A percentile compares a stretch with the other conserved stretches of the same genome.
phyloP scores from a whole-genome alignment of 2,329 filamentous ascomycete genomes.

The Fusarium beomiforme region DNA sequence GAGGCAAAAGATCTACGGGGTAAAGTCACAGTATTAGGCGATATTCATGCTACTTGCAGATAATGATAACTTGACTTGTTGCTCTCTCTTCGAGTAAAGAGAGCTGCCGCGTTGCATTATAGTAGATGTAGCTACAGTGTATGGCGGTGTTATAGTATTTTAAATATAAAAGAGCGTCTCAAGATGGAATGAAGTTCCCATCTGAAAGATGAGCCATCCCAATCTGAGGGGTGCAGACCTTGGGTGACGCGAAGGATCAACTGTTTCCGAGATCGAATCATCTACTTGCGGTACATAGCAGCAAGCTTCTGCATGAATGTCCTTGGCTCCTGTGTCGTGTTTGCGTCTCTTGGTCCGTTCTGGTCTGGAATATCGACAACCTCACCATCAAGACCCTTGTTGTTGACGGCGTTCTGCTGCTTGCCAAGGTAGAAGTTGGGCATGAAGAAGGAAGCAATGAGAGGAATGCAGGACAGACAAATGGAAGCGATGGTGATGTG shows the following conservation, averaged over 20 bases:
- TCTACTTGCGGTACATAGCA: slow-evolving; percentile 19
- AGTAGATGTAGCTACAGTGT: not conserved
- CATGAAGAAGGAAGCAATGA: slow-evolving; percentile 53
- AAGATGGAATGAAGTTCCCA: accelerated
- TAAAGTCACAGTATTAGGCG: not conserved
- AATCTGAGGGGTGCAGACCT: no score
- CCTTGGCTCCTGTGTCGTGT: not conserved
- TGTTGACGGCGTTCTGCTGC: slow-evolving; percentile 49
- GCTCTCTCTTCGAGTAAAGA: not conserved
- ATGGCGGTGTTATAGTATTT: not conserved
- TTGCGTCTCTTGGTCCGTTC: not conserved
- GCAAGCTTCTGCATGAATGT: slow-evolving; percentile 17
- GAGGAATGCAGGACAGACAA: slow-evolving; percentile 44
- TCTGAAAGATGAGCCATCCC: accelerated
- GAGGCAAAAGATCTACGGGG: not conserved
- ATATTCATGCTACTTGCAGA: not conserved
- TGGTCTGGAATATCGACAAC: slow-evolving; percentile 36
- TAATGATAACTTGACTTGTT: not conserved
- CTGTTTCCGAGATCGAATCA: accelerated
- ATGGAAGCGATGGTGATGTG: slow-evolving; percentile 49
- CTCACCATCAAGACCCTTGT: slow-evolving; percentile 47
- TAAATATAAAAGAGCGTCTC: not conserved
- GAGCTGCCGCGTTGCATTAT: not conserved
- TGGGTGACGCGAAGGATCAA: accelerated
- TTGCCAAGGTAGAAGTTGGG: slow-evolving; percentile 52